Percentiles rank a stretch among this genome's conserved stretches.
Conservation (phyloP, 257 asterid species). For the Penstemon barbatus region DNA sequence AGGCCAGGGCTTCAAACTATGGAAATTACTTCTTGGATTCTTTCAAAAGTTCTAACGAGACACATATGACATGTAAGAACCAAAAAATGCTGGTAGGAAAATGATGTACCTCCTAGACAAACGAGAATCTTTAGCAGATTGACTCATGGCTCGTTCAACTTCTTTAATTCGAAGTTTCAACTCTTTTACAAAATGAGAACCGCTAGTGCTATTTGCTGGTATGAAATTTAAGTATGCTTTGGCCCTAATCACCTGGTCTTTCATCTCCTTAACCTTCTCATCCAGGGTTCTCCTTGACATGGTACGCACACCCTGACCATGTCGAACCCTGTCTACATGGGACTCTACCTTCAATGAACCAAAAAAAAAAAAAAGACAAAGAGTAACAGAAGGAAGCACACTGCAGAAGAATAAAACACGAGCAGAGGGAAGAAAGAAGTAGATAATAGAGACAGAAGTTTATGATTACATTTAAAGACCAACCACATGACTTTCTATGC, state of each 20-base stretch:
- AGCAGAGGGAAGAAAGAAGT: constrained; percentile 5
- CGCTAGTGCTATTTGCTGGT: constrained; percentile 51
- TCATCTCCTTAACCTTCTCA: constrained; percentile 78
- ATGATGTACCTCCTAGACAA: constrained; percentile 60
- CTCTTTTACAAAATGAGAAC: constrained; percentile 80
- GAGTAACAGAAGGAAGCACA: constrained; percentile 19
- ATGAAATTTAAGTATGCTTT: constrained; percentile 64
- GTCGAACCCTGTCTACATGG: constrained; percentile 33
- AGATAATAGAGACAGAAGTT: neutral
- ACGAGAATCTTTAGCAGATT: constrained; percentile 58
- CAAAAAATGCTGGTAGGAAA: constrained; percentile 12
- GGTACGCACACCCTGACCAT: constrained; percentile 33
- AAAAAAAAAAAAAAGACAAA: constrained; percentile 17
- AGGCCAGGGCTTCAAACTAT: constrained; percentile 13
- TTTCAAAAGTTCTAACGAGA: constrained; percentile 1
- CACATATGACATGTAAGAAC: constrained; percentile 1
- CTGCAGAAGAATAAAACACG: neutral
- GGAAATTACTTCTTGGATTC: neutral
- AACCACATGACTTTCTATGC: constrained; percentile 7
- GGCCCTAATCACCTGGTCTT: constrained; percentile 85
- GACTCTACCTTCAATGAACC: constrained; percentile 49
- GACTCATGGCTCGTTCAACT: constrained; percentile 66
- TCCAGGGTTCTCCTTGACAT: constrained; percentile 42
- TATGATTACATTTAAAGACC: constrained; percentile 7
- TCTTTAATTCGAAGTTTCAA: constrained; percentile 85